phyloP scores from a whole-genome alignment of 129 eudicot species.

The Chrysanthemum makinoi region DNA sequence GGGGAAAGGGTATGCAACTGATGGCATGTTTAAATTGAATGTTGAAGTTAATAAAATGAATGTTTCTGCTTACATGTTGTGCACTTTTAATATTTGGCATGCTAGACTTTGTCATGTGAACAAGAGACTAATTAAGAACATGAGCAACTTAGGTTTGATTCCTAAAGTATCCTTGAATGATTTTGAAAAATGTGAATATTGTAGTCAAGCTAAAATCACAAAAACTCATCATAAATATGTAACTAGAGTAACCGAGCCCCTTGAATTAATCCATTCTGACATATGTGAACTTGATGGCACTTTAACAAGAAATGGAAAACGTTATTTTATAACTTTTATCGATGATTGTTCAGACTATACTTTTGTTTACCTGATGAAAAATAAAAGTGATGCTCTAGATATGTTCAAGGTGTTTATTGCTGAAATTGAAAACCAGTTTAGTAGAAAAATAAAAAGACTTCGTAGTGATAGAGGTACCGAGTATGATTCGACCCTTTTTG shows the following conservation, averaged over 20 bases:
- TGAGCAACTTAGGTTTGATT: background rate
- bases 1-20: background rate
- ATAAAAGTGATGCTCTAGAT: background rate
- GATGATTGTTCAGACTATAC: background rate
- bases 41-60: no score
- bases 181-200: slow-evolving; percentile 18
- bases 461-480: no score
- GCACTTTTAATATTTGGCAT: background rate
- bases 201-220: slow-evolving; percentile 16
- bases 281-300: slow-evolving; percentile 19
- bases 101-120: slow-evolving; percentile 1
- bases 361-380: slow-evolving; percentile 8
- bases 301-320: background rate
- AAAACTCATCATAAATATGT: background rate
- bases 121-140: background rate
- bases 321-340: slow-evolving; percentile 9
- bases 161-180: background rate
- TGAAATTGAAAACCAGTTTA: slow-evolving; percentile 1
- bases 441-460: no score
- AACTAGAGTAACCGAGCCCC: background rate
- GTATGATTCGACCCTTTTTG: no score
- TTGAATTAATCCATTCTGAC: background rate
- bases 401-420: background rate
- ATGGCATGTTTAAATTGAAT: background rate
- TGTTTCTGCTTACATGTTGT: background rate